These are phyloP conservation scores for Lyophyllum shimeji DNA, from an alignment of 768 basidiomycete genomes.

Conservation along the genomic window DNA sequence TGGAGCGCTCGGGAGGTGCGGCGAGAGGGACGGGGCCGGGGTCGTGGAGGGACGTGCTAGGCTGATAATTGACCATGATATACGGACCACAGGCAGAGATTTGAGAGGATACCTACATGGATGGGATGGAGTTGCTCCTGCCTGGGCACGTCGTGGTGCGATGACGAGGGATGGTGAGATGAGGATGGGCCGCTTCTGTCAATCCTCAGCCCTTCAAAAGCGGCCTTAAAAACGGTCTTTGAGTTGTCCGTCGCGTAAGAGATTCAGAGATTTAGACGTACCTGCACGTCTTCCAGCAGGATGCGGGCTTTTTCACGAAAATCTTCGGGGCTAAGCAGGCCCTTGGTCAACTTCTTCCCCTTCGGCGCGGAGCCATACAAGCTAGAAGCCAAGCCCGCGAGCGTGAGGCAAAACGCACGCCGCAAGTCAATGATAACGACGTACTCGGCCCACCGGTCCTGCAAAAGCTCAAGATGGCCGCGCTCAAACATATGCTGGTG, in stretches of 20 bases:
- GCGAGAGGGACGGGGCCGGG: slow-evolving; percentile 10
- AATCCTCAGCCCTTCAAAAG: slow-evolving; percentile 10
- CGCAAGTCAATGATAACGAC: neutral
- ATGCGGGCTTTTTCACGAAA: slow-evolving; percentile 19
- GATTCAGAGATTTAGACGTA: neutral
- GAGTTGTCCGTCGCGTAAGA: neutral
- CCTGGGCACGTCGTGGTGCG: neutral
- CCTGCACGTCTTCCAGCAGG: slow-evolving; percentile 20
- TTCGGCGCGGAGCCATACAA: slow-evolving; percentile 21
- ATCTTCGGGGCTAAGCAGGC: slow-evolving; percentile 17
- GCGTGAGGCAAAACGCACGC: neutral
- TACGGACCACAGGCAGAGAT: neutral
- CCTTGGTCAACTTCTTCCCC: slow-evolving; percentile 23
- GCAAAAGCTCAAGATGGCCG: slow-evolving; percentile 17
- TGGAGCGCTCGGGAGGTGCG: slow-evolving; percentile 7
- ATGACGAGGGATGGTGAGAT: neutral
- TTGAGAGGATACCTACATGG: slow-evolving; percentile 3
- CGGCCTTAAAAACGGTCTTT: slow-evolving; percentile 4
- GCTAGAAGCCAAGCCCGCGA: slow-evolving; percentile 4
- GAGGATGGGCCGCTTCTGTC: slow-evolving; percentile 13
- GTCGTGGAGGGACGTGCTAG: slow-evolving; percentile 9
- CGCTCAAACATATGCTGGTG: slow-evolving; percentile 17
- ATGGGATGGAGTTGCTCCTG: neutral
- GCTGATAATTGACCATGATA: neutral
- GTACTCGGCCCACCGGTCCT: slow-evolving; percentile 23